Evolutionary conservation across 1,139 yeast genomes (phyloP), one percentile per base, ranked within the genome.

Genomic region (Magnusiomyces magnusii): DNA sequence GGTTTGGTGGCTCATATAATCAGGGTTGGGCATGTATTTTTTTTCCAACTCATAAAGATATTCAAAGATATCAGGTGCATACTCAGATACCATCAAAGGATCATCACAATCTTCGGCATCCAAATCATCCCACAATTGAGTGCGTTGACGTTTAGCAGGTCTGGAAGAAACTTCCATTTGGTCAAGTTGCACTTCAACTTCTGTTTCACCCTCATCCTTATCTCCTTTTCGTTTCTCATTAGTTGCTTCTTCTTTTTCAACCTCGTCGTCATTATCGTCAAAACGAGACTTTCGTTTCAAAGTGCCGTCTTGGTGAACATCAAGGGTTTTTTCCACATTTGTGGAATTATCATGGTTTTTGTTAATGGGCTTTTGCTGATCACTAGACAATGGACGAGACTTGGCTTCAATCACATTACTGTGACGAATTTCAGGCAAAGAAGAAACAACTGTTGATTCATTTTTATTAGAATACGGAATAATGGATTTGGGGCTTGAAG

Each of bases 41-140:
- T 78, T 74, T 73, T 93, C 97, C 61, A 87, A 77, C 69, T 81
- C 85, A 71, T 86, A 84, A 65, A 92, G 76, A 71, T 88, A 90
- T 51, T 82, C 85, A 73, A 90, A 92, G 61, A 93, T 92, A 62
- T 90, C 97, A 65, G 78, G 82, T 59, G 89, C 96, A 70, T 91
- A 93, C 75, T 93, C 99, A 66, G 92, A 84, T 36, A 89, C 97
- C 97, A 92, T 91, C 64, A 88, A 78, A 13, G 98, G 98, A 73
- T 93, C 99, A 67, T 87, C 92, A 62, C 78, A 76, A 71, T 93
- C 99, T 67, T 89, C 97, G 57, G 87, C 92, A 70, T 92, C 97
- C 61, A 92, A 78, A 71, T 92, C 97, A 68, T 89, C 96, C 95
- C 96, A 91, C 44, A 64, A 66, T 23, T 60, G 67, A n/a, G 60